These are phyloP conservation scores for Backusella parvicylindrica DNA, from an alignment of 192 early-diverging fungal species.

Conservation along the genomic window DNA sequence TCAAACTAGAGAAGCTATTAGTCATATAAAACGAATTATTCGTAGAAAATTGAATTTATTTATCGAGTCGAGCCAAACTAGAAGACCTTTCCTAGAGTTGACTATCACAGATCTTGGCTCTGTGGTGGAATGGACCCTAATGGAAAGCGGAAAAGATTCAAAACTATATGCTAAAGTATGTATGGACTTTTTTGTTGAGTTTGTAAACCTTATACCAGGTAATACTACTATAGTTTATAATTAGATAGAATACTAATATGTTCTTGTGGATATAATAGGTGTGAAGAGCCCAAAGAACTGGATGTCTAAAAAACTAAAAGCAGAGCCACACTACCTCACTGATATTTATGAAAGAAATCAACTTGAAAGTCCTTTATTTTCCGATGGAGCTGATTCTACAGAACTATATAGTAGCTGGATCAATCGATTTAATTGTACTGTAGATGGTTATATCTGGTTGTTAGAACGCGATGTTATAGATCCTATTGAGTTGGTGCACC, in stretches of 20 bases:
- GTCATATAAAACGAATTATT: slow-evolving; percentile 60
- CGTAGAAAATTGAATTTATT: slow-evolving; percentile 51
- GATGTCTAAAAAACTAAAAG: neutral
- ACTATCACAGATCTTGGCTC: slow-evolving; percentile 35
- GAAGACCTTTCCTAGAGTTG: slow-evolving; percentile 47
- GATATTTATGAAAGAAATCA: neutral
- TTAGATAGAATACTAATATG: neutral
- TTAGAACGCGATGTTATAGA: slow-evolving; percentile 21
- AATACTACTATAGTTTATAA: neutral
- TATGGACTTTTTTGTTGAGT: slow-evolving; percentile 56
- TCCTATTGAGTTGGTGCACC: neutral
- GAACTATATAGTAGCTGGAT: slow-evolving; percentile 21
- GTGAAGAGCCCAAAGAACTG: neutral
- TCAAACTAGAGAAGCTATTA: slow-evolving; percentile 49
- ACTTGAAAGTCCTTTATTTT: neutral
- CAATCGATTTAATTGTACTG: slow-evolving; percentile 15
- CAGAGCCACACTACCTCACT: neutral
- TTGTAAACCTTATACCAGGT: slow-evolving; percentile 49
- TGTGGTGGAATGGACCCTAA: slow-evolving; percentile 58
- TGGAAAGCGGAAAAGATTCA: slow-evolving; percentile 47
- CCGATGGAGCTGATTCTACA: neutral
- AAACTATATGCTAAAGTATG: slow-evolving; percentile 61
- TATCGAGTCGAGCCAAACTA: slow-evolving; percentile 23
- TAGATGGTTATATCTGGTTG: slow-evolving; percentile 39
- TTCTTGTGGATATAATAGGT: neutral